Percentiles rank a stretch among this genome's conserved stretches.
These are phyloP conservation scores for Colletotrichum sp. DNA, from an alignment of 2,329 filamentous ascomycete species.

Conservation along the genomic window DNA sequence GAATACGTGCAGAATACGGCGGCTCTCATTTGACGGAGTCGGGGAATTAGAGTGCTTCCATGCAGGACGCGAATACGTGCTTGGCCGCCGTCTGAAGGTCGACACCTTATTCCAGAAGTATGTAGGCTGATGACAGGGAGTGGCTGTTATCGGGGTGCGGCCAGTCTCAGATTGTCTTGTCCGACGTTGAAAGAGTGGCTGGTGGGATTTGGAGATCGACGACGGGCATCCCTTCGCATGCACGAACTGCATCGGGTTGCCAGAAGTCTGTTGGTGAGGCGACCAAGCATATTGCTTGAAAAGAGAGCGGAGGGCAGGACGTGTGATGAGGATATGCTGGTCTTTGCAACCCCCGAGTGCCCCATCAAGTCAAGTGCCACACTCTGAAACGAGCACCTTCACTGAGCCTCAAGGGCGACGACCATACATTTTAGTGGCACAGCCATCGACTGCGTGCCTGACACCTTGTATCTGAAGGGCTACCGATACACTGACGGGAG, in stretches of 20 bases:
- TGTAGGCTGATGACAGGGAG: not conserved
- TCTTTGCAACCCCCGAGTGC: not conserved
- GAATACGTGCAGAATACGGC: not conserved
- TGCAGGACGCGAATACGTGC: not conserved
- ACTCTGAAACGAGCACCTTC: slow-evolving; percentile 14
- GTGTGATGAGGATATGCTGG: slow-evolving; percentile 11
- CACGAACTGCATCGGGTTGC: slow-evolving; percentile 9
- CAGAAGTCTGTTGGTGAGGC: not conserved
- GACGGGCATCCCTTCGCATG: slow-evolving; percentile 19
- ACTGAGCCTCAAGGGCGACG: slow-evolving; percentile 4
- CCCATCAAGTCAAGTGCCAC: slow-evolving; percentile 13
- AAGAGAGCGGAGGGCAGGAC: not conserved
- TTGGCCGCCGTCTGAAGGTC: not conserved
- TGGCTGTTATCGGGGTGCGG: not conserved
- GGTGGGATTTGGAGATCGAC: slow-evolving; percentile 7
- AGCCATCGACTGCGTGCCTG: not conserved
- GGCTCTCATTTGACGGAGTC: not conserved
- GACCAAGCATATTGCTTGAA: slow-evolving; percentile 13
- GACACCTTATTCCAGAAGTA: not conserved
- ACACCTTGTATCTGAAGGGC: not conserved
- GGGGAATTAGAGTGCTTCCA: slow-evolving; percentile 4
- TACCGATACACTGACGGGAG: not conserved
- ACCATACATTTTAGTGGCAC: not conserved
- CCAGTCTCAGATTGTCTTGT: slow-evolving; percentile 11
- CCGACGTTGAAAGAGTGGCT: slow-evolving; percentile 13